These are phyloP conservation scores for Drosera capensis DNA, from an alignment of 148 eudicot genomes.

Conservation along the genomic window DNA sequence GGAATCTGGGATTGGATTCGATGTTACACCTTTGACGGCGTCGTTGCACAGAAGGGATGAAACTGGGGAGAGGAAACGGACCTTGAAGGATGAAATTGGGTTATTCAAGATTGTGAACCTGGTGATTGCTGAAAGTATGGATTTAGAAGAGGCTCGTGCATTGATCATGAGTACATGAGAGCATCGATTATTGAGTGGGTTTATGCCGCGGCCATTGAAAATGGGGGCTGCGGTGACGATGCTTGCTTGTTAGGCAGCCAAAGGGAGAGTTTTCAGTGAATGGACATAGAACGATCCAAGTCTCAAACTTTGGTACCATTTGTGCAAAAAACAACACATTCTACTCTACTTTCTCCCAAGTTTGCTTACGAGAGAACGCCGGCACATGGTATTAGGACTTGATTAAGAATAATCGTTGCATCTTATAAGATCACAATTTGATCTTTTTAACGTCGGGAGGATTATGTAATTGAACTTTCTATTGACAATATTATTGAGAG, in stretches of 20 bases:
- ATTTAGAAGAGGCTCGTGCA: constrained; percentile 25
- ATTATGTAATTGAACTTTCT: too few species aligned
- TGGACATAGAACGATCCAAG: constrained; percentile 2
- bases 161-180: constrained; percentile 22
- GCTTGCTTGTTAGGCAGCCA: neutral
- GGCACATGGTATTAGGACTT: too few species aligned
- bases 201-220: neutral
- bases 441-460: too few species aligned
- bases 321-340: too few species aligned
- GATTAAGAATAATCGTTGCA: too few species aligned
- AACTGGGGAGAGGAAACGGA: constrained; percentile 16
- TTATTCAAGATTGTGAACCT: neutral
- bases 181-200: neutral
- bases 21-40: neutral
- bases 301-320: neutral
- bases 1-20: constrained; percentile 1
- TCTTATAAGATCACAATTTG: too few species aligned
- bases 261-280: neutral
- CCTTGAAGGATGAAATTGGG: constrained; percentile 15
- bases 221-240: neutral
- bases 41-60: constrained; percentile 5
- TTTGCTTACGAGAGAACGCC: too few species aligned
- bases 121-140: constrained; percentile 3
- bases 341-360: too few species aligned
- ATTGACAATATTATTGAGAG: too few species aligned